A percentile compares a stretch with the other conserved stretches of the same genome.
Evolutionary conservation across 257 asterid genomes (phyloP).

Genomic region (Ilex aquifolium): DNA sequence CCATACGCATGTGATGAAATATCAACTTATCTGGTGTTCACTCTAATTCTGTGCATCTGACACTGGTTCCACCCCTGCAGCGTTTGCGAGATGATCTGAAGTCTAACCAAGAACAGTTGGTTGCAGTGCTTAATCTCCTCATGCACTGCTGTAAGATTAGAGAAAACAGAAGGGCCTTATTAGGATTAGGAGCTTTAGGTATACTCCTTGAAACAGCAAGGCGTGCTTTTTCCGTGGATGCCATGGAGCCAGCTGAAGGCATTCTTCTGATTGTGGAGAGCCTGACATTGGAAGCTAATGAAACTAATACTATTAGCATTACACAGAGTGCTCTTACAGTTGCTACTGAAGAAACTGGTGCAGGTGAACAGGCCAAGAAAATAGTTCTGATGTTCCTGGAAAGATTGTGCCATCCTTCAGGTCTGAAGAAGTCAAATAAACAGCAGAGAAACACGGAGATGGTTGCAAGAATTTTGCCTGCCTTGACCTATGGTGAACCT

Average conservation of each 20-base stretch:
- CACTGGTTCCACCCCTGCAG: slow-evolving; percentile 43
- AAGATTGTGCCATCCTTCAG: slow-evolving; percentile 90
- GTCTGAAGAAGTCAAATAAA: slow-evolving; percentile 81
- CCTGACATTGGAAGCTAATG: slow-evolving; percentile 94
- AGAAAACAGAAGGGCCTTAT: slow-evolving; percentile 79
- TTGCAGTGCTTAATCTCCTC: slow-evolving; percentile 84
- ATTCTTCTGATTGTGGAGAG: slow-evolving; percentile 89
- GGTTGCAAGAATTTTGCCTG: slow-evolving; percentile 98
- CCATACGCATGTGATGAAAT: no score
- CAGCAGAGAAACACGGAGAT: slow-evolving; percentile 98
- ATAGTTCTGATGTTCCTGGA: slow-evolving; percentile 93
- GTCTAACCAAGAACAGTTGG: slow-evolving; percentile 84
- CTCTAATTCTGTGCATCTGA: not conserved
- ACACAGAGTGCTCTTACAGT: slow-evolving; percentile 67
- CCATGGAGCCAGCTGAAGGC: slow-evolving; percentile 99
- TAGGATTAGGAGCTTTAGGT: slow-evolving; percentile 79
- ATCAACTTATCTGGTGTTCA: no score
- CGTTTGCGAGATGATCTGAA: slow-evolving; percentile 86
- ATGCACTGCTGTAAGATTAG: slow-evolving; percentile 95
- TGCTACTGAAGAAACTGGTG: slow-evolving; percentile 81
- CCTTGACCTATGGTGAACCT: slow-evolving; percentile 95
- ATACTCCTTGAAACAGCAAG: slow-evolving; percentile 97
- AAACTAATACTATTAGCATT: slow-evolving; percentile 76
- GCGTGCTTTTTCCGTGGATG: slow-evolving; percentile 94
- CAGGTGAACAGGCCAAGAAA: slow-evolving; percentile 95